phyloP scores from a whole-genome alignment of 805 yeast species.

The Ogataea nonfermentans region DNA sequence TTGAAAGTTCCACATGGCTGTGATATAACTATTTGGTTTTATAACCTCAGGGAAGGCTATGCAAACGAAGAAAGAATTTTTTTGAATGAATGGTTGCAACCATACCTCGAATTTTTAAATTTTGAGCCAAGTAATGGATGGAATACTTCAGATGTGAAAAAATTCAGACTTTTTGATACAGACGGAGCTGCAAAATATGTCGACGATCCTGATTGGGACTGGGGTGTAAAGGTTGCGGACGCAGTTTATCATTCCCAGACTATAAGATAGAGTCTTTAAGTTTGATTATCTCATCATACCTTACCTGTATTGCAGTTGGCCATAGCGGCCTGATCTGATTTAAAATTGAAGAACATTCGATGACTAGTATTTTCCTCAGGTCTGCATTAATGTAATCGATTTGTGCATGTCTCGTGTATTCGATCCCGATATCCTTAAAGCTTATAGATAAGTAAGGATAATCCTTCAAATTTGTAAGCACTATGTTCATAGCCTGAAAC shows the following conservation, averaged over 20 bases:
- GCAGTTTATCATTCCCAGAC: conserved; percentile 25
- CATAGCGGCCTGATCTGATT: conserved; percentile 12
- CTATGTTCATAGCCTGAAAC: conserved; percentile 26
- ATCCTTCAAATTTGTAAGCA: conserved; percentile 19
- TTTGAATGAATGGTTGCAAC: conserved; percentile 29
- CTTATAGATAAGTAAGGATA: conserved; percentile 14
- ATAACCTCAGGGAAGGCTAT: conserved; percentile 27
- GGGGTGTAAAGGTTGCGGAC: conserved; percentile 37
- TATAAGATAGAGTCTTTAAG: conserved; percentile 3
- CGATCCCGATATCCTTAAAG: conserved; percentile 12
- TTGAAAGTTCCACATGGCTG: conserved; percentile 38
- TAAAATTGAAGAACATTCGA: conserved; percentile 11
- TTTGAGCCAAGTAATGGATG: conserved; percentile 30
- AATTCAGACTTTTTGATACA: conserved; percentile 29
- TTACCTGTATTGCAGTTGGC: conserved; percentile 16
- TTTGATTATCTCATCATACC: conserved; percentile 19
- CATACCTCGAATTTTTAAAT: conserved; percentile 32
- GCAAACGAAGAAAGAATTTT: conserved; percentile 27
- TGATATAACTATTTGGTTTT: conserved; percentile 38
- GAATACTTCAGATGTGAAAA: conserved; percentile 28
- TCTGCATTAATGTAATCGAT: conserved; percentile 18
- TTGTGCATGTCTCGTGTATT: conserved; percentile 14
- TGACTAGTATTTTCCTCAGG: conserved; percentile 16
- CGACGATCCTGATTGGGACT: conserved; percentile 37
- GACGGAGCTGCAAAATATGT: conserved; percentile 31